Evolutionary conservation across 2,329 filamentous ascomycete genomes (phyloP).

Genomic region (Microsporum ferrugineum): DNA sequence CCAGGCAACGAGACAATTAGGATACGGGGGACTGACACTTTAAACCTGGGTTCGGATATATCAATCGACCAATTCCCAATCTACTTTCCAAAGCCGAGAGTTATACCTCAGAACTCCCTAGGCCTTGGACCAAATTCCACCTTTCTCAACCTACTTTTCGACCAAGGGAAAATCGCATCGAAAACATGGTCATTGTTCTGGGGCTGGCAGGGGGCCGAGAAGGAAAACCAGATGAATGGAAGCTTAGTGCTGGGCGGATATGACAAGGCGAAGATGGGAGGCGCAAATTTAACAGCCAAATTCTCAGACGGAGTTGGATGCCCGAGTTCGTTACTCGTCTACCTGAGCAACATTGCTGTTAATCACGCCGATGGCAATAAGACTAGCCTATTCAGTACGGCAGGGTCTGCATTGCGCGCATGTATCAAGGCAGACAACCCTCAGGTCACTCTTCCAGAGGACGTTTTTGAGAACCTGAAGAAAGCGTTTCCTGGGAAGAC

Average conservation of each 20-base stretch:
- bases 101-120: neutral
- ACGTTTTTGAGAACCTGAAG: conserved; percentile 5
- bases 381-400: neutral
- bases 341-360: conserved; percentile 6
- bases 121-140: conserved; percentile 6
- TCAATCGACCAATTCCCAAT: conserved; percentile 3
- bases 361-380: neutral
- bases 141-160: neutral
- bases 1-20: neutral
- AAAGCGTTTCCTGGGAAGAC: neutral
- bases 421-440: conserved; percentile 5
- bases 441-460: neutral
- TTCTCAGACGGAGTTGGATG: conserved; percentile 6
- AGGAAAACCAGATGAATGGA: conserved; percentile 9
- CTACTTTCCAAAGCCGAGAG: neutral
- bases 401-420: conserved; percentile 18
- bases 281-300: neutral
- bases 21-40: conserved; percentile 6
- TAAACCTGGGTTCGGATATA: conserved; percentile 4
- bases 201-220: conserved; percentile 7
- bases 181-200: conserved; percentile 12
- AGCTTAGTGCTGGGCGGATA: conserved; percentile 11
- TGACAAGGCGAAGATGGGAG: conserved; percentile 10
- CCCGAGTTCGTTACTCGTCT: conserved; percentile 7
- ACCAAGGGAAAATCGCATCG: conserved; percentile 7